Evolutionary conservation across 345 rosid species (phyloP).

Genomic region (Syzygium grande): DNA sequence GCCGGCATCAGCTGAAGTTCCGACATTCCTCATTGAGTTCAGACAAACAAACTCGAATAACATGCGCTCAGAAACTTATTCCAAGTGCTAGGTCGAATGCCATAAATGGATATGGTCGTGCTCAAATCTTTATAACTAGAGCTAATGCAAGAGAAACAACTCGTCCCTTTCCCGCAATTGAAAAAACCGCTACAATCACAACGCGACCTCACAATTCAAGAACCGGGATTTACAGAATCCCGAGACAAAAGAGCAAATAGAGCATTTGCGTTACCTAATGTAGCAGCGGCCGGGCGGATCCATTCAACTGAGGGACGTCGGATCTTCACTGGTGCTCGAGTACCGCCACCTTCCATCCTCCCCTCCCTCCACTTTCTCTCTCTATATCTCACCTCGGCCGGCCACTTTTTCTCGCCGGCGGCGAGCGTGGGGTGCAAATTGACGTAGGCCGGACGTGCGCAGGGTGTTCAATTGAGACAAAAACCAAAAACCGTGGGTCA

Average conservation of each 20-base stretch:
- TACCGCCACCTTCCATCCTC: not conserved
- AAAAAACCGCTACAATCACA: rapidly evolving
- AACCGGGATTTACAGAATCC: too few species aligned
- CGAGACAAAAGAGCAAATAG: not conserved
- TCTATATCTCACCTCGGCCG: not conserved
- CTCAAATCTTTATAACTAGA: too few species aligned
- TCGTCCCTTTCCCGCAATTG: rapidly evolving
- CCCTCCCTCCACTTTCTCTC: not conserved
- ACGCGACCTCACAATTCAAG: not conserved
- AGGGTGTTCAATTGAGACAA: not conserved
- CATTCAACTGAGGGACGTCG: not conserved
- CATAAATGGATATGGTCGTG: rapidly evolving
- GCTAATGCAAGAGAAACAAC: not conserved
- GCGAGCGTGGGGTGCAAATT: not conserved
- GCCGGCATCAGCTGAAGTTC: too few species aligned
- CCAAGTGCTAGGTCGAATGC: not conserved
- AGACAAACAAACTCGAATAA: too few species aligned
- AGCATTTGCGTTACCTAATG: too few species aligned
- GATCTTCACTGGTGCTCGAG: rapidly evolving
- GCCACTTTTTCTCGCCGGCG: not conserved
- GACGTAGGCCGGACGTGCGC: not conserved
- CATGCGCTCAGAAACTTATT: not conserved
- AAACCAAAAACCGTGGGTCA: not conserved
- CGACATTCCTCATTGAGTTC: not conserved
- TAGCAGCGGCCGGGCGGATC: rapidly evolving